Base-by-base conservation (phyloP, 2,329 filamentous ascomycete species). In the Cordyceps fumosorosea region DNA sequence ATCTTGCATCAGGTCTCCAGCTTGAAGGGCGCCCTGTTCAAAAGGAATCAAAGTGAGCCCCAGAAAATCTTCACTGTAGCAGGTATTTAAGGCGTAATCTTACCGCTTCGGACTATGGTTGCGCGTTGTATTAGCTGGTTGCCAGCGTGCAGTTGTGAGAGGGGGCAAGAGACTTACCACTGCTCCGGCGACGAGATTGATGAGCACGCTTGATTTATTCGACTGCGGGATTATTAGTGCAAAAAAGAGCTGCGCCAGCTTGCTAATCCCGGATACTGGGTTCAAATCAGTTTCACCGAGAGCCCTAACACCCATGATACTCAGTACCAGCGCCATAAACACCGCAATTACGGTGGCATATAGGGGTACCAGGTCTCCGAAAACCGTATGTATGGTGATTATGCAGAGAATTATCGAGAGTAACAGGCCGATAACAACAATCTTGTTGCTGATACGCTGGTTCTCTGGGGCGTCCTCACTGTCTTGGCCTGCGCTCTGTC, bases 1-100 rank as follows among this genome's bases (percentile, higher is more conserved):
- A 72, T 99, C 95, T 73, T 99, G 95, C 84, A 99, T 90, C 61
- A 99, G 85, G 74, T 99, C 95, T 10, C 95, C 95, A 3, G 95
- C 93, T 78, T 99, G 95, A 5, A 98, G 80, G 3, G 95, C 95
- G 5, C 95, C 81, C 75, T 80, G 11, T 44, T 42, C 45, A 24
- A 44, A 40, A 6, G 55, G 22, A 29, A 52, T 5, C 16, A 14
- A 53, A 45, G 37, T 66, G 67, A 68, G 62, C 24, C 34, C 34
- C 34, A 37, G 4, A 8, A 32, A 10, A 14, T 12, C 11, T 14
- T 37, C 11, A 14, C 10, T 3, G 10, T 12, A 37, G 5, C 34
- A 12, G 34, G 34, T n/a, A 18, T 42, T 18, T 3, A 34, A 29
- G 5, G 29, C 6, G 29, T 42, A 4, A 2, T 57, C 10, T 67